These are phyloP conservation scores for Rhodotorula mucilaginosa DNA, from an alignment of 1,284 basidiomycete species.

Conservation along the genomic window DNA sequence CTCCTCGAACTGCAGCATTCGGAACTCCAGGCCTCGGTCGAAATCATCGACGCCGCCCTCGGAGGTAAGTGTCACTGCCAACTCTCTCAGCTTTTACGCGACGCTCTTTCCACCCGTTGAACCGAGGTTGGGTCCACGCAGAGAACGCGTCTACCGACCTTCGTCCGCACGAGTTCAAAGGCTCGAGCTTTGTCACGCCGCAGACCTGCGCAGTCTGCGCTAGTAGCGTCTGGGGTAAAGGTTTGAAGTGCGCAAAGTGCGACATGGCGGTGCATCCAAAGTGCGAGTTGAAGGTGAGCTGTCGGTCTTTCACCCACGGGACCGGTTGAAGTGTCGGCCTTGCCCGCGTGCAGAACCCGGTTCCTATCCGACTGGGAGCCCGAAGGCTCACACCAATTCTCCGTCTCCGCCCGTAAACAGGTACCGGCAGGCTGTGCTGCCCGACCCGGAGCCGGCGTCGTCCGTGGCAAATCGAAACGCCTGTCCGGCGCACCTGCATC, in stretches of 20 bases:
- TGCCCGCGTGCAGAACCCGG: not conserved
- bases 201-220: conserved; percentile 74
- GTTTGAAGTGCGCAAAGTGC: conserved; percentile 75
- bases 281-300: conserved; percentile 72
- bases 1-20: conserved; percentile 59
- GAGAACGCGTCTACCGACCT: conserved; percentile 60
- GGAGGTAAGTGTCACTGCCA: conserved; percentile 39
- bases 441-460: conserved; percentile 17
- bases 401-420: conserved; percentile 51
- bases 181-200: conserved; percentile 76
- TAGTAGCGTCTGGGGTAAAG: conserved; percentile 81
- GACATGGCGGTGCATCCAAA: conserved; percentile 74
- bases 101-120: not conserved
- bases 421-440: conserved; percentile 68
- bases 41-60: conserved; percentile 62
- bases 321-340: no score
- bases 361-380: not conserved
- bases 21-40: conserved; percentile 61
- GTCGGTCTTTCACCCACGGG: no score
- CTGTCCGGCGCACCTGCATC: not conserved
- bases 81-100: conserved; percentile 7
- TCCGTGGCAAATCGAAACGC: conserved; percentile 13
- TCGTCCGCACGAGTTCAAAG: conserved; percentile 71
- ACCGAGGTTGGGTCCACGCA: not conserved
- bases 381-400: no score